Evolutionary conservation across 2,329 filamentous ascomycete genomes (phyloP).

Genomic region (Ophiocordyceps camponoti-saundersi): DNA sequence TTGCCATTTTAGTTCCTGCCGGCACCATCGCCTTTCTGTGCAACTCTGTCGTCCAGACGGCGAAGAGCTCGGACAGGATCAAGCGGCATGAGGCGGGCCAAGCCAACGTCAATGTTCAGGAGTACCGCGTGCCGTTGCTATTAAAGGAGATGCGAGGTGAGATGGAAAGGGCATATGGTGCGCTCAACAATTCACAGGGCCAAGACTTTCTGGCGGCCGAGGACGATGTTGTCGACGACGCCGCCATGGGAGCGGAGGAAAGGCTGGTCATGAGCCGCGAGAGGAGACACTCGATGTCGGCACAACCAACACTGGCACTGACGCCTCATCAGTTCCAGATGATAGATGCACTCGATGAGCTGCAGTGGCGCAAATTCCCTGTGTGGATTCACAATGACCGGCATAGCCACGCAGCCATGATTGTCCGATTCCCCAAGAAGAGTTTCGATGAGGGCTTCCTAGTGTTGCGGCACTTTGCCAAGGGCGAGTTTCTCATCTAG

Average conservation of each 20-base stretch:
- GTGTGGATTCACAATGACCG: constrained; percentile 60
- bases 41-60: constrained; percentile 62
- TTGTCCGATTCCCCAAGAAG: constrained; percentile 54
- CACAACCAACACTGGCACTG: constrained; percentile 58
- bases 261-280: constrained; percentile 22
- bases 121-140: constrained; percentile 61
- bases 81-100: constrained; percentile 56
- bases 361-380: constrained; percentile 47
- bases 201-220: constrained; percentile 53
- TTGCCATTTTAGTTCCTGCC: constrained; percentile 58
- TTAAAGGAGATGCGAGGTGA: constrained; percentile 59
- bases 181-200: constrained; percentile 48
- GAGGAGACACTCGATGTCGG: constrained; percentile 21
- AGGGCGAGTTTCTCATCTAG: constrained; percentile 45
- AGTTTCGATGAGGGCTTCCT: constrained; percentile 59
- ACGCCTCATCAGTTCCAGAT: constrained; percentile 70
- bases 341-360: constrained; percentile 56
- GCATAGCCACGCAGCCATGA: constrained; percentile 85
- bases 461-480: constrained; percentile 68
- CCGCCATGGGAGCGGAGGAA: constrained; percentile 19
- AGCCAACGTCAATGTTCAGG: constrained; percentile 46
- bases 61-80: constrained; percentile 59
- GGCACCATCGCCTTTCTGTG: constrained; percentile 54
- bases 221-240: constrained; percentile 20
- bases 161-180: constrained; percentile 64